These are phyloP conservation scores for Ensete ventricosum DNA, from an alignment of 176 grass and related monocot species.

Conservation along the genomic window DNA sequence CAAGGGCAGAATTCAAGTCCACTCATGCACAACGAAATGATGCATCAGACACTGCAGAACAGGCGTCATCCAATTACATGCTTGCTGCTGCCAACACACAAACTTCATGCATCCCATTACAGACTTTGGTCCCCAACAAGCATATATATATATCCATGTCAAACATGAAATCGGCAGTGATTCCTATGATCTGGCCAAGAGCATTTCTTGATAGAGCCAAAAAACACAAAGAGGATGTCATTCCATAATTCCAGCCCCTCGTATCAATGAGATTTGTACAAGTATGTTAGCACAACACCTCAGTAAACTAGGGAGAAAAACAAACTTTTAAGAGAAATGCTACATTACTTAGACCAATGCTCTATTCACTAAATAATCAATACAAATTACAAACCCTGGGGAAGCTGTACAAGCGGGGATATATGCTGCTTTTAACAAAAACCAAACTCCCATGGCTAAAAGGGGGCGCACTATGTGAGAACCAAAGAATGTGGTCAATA, in stretches of 20 bases:
- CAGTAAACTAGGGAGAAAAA: background rate
- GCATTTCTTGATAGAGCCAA: background rate
- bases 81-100: too few species aligned
- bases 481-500: conserved; percentile 60
- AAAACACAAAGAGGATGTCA: background rate
- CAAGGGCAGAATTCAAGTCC: too few species aligned
- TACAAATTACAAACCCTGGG: conserved; percentile 44
- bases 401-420: conserved; percentile 52
- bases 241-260: background rate
- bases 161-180: background rate
- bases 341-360: conserved; percentile 44
- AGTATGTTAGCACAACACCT: conserved; percentile 3
- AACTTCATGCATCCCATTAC: too few species aligned
- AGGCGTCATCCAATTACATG: too few species aligned
- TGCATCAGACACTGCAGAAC: too few species aligned
- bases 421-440: conserved; percentile 41
- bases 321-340: conserved; percentile 4
- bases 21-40: too few species aligned
- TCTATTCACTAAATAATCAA: conserved; percentile 42
- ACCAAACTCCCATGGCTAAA: conserved; percentile 38
- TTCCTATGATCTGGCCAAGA: background rate
- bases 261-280: conserved; percentile 5
- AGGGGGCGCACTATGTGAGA: conserved; percentile 39
- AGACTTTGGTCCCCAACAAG: too few species aligned
- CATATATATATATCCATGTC: too few species aligned